Conservation (phyloP, 2,329 filamentous ascomycete species). For the Bretziella fagacearum region DNA sequence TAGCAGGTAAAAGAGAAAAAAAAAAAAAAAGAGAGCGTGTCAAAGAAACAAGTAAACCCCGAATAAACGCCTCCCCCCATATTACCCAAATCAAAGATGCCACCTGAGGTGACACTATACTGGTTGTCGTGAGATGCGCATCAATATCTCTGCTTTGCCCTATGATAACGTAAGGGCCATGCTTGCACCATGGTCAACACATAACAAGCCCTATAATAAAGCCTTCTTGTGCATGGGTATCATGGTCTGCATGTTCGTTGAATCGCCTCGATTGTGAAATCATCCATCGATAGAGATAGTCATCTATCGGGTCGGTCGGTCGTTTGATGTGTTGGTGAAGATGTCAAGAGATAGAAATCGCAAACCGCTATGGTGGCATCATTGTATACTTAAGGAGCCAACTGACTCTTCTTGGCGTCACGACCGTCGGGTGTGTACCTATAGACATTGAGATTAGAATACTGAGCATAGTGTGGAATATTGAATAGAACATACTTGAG, state of each 20-base stretch:
- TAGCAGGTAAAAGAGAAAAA: background rate
- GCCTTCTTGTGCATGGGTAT: too few species aligned
- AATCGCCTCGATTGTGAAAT: background rate
- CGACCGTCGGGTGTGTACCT: slow-evolving; percentile 47
- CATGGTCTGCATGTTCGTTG: background rate
- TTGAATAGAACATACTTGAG: slow-evolving; percentile 48
- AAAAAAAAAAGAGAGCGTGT: background rate
- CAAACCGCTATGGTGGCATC: background rate
- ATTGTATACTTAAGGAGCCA: slow-evolving; percentile 18
- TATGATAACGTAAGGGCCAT: too few species aligned
- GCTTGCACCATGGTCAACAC: too few species aligned
- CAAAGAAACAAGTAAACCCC: background rate
- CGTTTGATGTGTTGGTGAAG: background rate
- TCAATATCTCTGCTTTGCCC: background rate
- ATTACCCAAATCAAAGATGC: background rate
- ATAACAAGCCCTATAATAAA: too few species aligned
- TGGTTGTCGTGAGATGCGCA: background rate
- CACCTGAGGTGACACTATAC: background rate
- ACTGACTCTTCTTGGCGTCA: slow-evolving; percentile 42
- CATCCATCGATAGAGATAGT: background rate
- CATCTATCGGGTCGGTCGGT: background rate
- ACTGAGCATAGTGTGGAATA: background rate
- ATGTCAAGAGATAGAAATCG: background rate
- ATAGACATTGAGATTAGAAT: slow-evolving; percentile 7
- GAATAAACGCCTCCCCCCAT: background rate